A percentile compares a stretch with the other conserved stretches of the same genome.
Conservation (phyloP, 2,329 filamentous ascomycete species). For the Knufia petricola region DNA sequence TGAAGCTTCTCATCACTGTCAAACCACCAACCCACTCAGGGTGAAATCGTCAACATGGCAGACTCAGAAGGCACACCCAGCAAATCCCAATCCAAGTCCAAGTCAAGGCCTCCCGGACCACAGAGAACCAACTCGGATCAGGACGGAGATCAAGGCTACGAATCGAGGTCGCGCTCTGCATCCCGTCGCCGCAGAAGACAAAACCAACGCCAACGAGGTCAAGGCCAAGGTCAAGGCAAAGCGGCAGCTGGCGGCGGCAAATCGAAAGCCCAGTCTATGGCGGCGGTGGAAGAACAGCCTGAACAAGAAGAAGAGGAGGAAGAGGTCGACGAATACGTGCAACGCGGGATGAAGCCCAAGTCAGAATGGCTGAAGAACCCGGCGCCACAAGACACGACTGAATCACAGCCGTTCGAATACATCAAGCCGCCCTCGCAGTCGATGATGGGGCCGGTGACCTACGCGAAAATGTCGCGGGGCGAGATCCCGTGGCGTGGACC, state of each 20-base stretch:
- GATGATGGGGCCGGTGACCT: conserved; percentile 48
- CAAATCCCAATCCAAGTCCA: conserved; percentile 14
- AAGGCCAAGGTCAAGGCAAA: conserved; percentile 12
- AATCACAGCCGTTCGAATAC: conserved; percentile 45
- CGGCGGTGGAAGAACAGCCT: conserved; percentile 17
- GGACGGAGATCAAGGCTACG: conserved; percentile 21
- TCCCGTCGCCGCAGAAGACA: conserved; percentile 22
- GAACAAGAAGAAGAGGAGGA: conserved; percentile 17
- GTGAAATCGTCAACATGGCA: conserved; percentile 12
- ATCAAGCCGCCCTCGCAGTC: conserved; percentile 47
- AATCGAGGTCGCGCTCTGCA: conserved; percentile 23
- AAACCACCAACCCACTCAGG: not conserved
- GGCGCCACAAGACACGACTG: conserved; percentile 36
- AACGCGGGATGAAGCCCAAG: conserved; percentile 8
- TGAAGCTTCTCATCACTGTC: not conserved
- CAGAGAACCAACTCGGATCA: conserved; percentile 19
- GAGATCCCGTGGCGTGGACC: conserved; percentile 46
- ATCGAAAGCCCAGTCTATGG: conserved; percentile 21
- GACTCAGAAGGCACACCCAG: conserved; percentile 20
- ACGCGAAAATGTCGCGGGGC: conserved; percentile 44
- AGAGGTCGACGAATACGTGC: conserved; percentile 11
- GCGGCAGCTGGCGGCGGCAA: conserved; percentile 18
- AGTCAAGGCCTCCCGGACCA: conserved; percentile 15
- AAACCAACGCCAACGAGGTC: conserved; percentile 20
- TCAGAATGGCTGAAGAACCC: conserved; percentile 20